Evolutionary conservation across 2,329 filamentous ascomycete genomes (phyloP), one percentile per base, ranked within the genome.

Genomic region (Uncinocarpus reesii): DNA sequence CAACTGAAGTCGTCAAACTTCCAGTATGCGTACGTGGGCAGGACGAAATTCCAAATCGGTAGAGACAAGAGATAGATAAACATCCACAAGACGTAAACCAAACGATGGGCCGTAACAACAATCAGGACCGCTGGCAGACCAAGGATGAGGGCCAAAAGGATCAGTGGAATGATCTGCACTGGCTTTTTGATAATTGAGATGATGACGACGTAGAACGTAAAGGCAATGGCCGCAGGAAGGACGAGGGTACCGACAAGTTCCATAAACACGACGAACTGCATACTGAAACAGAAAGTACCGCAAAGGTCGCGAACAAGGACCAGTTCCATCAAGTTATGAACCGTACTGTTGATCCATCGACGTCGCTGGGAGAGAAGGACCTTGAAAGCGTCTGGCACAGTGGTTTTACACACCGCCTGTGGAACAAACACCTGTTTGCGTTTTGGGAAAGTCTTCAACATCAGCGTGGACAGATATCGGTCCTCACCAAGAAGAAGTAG

Each of bases 1-100:
- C 92, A 98, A 49, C 86, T 94, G 74, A 98, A 98, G 72, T 98
- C 92, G 65, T 98, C 92, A 65, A 98, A 98, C 71, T 98, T 96
- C 92, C 92, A 98, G 74, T 90, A 98, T 2, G 92, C 84, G 64
- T 98, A 98, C 6, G 80, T 79, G 0, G 92, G 92, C 7, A 98
- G 80, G 31, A 98, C 76, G 65, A 98, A 95, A 68, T 98, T 98
- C 92, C 92, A 98, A 50, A 98, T 78, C 0, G 93, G 93, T 1
- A 98, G 79, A 1, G 92, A 95, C 38, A 89, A 47, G 15, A 98
- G 79, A 66, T 98, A 98, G 66, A 96, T 92, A 36, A 92, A 64
- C 92, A 98, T 96, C 92, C 92, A 98, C 36, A 84, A 69, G 35
- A 98, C 82, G 62, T 98, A 98, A 0, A 86, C 84, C 77, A 83